Conservation (phyloP, 2,329 filamentous ascomycete genomes). For the Macroventuria anomochaeta region DNA sequence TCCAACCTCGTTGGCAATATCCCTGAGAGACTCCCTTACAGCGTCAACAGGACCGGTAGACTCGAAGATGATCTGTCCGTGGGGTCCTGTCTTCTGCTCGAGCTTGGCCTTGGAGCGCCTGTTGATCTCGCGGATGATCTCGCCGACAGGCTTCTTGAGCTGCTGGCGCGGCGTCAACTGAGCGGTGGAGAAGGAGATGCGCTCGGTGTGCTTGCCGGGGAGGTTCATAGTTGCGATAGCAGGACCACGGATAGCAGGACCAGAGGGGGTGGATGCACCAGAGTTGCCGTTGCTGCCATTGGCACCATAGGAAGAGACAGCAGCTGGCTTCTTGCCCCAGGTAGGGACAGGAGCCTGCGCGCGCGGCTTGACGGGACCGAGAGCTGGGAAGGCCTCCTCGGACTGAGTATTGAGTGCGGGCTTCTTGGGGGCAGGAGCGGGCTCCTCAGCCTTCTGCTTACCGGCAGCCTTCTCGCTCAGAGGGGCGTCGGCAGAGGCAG, state of each 20-base stretch:
- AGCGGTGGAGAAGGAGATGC: constrained; percentile 73
- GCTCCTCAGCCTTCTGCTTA: constrained; percentile 69
- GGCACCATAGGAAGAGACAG: constrained; percentile 53
- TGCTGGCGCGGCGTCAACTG: constrained; percentile 78
- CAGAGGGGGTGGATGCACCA: constrained; percentile 68
- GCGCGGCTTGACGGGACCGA: constrained; percentile 74
- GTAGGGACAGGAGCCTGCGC: constrained; percentile 68
- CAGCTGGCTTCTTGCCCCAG: constrained; percentile 75
- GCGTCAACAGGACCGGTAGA: constrained; percentile 83
- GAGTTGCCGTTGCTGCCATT: constrained; percentile 61
- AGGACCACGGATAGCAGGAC: constrained; percentile 49
- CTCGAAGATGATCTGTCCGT: constrained; percentile 79
- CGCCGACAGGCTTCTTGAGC: constrained; percentile 82
- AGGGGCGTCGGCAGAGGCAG: constrained; percentile 39
- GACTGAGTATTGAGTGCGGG: constrained; percentile 77
- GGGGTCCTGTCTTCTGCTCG: constrained; percentile 74
- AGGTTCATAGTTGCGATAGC: constrained; percentile 71
- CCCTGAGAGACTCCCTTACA: constrained; percentile 86
- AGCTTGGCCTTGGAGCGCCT: constrained; percentile 87
- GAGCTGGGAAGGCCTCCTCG: constrained; percentile 91
- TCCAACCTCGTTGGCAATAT: constrained; percentile 86
- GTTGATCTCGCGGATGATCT: constrained; percentile 91
- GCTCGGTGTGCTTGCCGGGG: constrained; percentile 82
- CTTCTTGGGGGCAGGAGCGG: constrained; percentile 43
- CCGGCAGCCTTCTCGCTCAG: constrained; percentile 69